Percentiles rank a stretch among this genome's conserved stretches.
Conservation (phyloP, 306 rosid genomes). For the Cicer chorassanicum region DNA sequence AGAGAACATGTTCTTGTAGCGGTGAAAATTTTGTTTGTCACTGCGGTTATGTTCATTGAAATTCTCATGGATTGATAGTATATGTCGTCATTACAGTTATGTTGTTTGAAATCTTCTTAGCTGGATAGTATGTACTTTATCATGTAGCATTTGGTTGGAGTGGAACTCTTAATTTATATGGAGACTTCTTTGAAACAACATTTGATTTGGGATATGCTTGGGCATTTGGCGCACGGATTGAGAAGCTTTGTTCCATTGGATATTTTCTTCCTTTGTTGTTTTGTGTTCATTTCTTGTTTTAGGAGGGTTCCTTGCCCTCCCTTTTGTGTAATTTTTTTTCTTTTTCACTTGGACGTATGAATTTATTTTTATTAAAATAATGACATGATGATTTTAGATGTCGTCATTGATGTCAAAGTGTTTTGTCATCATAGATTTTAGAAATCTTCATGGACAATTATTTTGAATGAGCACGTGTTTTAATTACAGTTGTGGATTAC, state of each 20-base stretch:
- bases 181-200: not conserved
- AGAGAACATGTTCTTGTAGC: not conserved
- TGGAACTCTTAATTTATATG: not conserved
- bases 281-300: not conserved
- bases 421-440: constrained; percentile 1
- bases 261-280: not conserved
- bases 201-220: constrained; percentile 5
- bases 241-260: constrained; percentile 5
- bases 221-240: not conserved
- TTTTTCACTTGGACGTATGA: not conserved
- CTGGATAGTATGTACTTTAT: not conserved
- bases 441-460: not conserved
- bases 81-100: not conserved
- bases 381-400: not conserved
- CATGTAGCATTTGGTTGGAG: constrained; percentile 12
- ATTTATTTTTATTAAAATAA: not conserved
- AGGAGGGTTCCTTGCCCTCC: not conserved
- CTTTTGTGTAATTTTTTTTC: not conserved
- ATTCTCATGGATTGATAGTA: too few species aligned
- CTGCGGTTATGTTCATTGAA: too few species aligned
- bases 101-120: not conserved
- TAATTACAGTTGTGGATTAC: not conserved
- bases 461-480: not conserved
- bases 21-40: not conserved
- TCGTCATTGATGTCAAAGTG: not conserved